Evolutionary conservation across 768 basidiomycete species (phyloP), one percentile per base, ranked within the genome.

Genomic region (Lactifluus echinatus): DNA sequence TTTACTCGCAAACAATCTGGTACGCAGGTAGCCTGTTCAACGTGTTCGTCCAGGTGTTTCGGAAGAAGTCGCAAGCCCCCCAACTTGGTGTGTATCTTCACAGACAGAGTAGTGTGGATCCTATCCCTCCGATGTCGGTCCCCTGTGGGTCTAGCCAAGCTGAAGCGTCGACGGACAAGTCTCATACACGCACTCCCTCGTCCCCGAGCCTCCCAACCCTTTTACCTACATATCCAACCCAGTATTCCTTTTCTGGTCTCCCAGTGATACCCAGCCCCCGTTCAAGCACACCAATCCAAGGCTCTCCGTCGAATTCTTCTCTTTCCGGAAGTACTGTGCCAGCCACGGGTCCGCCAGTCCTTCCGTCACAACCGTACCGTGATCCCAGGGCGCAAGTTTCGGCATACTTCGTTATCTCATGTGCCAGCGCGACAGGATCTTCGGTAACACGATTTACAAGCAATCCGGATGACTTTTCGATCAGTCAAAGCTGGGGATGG

Each of bases 401-500:
- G 33, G 89, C 89, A 0, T 92, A 90, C 69, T 96, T 96, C 67
- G 79, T 81, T 24, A 84, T 95, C 55, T 82, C 82, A 56, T 94
- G 93, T 65, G 79, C 87, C 0, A 89, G 83, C 56, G 82, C 84
- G 17, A 84, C 86, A 6, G 92, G 93, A 2, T 82, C 89, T 7
- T 84, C 84, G 29, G 76, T 92, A 66, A 93, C 89, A 51, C 77
- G 84, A 37, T 95, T 95, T 68, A 80, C 84, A 47, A 93, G 89
- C 61, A 80, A 85, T 3, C 93, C 93, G 1, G 93, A 96, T 66
- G 76, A 80, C 43, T 95, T 96, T 67, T 77, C 84, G 28, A 76
- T 92, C 44, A 83, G 83, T 58, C 90, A 93, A 75, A 90, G 87
- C 61, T 95, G 92, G 93, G 93, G 93, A 0, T 94, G 93, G 93